Evolutionary conservation across 306 rosid genomes (phyloP).

Genomic region (Hylodesmum podocarpum): DNA sequence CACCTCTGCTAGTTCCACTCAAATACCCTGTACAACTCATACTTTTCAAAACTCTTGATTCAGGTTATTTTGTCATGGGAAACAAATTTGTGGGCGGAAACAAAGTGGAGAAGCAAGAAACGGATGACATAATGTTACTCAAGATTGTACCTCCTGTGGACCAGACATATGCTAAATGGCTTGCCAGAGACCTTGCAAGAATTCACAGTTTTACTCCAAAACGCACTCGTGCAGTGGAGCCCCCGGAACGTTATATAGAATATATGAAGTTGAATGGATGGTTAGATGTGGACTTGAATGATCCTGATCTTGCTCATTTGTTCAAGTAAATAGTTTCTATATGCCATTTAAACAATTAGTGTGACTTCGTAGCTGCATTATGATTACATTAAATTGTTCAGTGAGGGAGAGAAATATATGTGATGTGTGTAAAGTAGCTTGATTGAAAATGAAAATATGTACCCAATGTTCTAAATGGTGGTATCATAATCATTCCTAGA

Average conservation of each 20-base stretch:
- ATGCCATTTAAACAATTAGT: neutral
- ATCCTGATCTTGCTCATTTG: slow-evolving; percentile 66
- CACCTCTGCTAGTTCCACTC: neutral
- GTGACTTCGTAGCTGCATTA: neutral
- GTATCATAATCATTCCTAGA: neutral
- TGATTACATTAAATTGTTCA: neutral
- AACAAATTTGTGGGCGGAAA: slow-evolving; percentile 71
- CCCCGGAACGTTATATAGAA: slow-evolving; percentile 69
- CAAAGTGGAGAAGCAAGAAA: slow-evolving; percentile 53
- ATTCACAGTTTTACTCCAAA: slow-evolving; percentile 58
- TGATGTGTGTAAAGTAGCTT: neutral
- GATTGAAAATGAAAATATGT: neutral
- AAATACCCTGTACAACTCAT: neutral
- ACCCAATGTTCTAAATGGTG: neutral
- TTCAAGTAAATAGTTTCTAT: slow-evolving; percentile 43
- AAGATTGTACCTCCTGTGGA: slow-evolving; percentile 74
- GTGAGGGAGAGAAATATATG: neutral
- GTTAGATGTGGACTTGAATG: slow-evolving; percentile 66
- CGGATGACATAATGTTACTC: slow-evolving; percentile 43
- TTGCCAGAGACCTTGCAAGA: slow-evolving; percentile 59
- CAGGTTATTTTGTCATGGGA: slow-evolving; percentile 56
- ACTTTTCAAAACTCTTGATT: neutral
- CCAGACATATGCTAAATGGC: slow-evolving; percentile 55
- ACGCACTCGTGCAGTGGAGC: slow-evolving; percentile 52
- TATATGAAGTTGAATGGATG: slow-evolving; percentile 72